A percentile compares a stretch with the other conserved stretches of the same genome.
These are phyloP conservation scores for Apodospora peruviana DNA, from an alignment of 495 filamentous ascomycete genomes.

Conservation along the genomic window DNA sequence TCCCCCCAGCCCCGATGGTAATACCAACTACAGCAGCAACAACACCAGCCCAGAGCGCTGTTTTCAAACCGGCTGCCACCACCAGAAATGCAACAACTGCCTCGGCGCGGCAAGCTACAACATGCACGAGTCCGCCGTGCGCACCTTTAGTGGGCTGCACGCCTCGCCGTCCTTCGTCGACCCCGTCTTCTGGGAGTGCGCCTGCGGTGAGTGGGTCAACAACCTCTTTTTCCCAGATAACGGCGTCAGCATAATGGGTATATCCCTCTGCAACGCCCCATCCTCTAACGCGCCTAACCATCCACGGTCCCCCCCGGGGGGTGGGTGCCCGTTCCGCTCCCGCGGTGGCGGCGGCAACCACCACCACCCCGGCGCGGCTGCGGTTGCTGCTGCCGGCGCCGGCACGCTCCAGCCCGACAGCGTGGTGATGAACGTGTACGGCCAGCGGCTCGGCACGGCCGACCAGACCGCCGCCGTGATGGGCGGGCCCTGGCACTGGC, in stretches of 20 bases:
- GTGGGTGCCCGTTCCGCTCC: neutral
- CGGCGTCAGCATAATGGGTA: constrained; percentile 2
- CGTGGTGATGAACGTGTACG: constrained; percentile 23
- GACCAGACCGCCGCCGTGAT: constrained; percentile 18
- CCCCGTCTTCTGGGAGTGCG: constrained; percentile 23
- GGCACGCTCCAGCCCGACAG: constrained; percentile 9
- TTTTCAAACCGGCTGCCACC: constrained; percentile 3
- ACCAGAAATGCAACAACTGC: constrained; percentile 20
- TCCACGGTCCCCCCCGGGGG: too few relatives aligned
- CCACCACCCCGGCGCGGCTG: constrained; percentile 1
- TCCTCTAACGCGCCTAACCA: too few relatives aligned
- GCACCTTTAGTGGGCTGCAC: constrained; percentile 20
- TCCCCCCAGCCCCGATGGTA: too few relatives aligned
- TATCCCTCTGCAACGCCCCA: constrained; percentile 10
- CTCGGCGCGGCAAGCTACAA: constrained; percentile 3
- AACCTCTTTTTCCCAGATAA: constrained; percentile 12
- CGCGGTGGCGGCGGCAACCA: neutral
- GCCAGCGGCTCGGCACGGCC: constrained; percentile 23
- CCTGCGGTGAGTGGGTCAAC: constrained; percentile 20
- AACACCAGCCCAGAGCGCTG: neutral
- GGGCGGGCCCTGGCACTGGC: constrained; percentile 23
- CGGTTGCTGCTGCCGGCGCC: too few relatives aligned
- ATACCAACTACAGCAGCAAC: too few relatives aligned
- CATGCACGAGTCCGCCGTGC: constrained; percentile 4
- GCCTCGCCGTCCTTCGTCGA: constrained; percentile 19